Conservation (phyloP, 1,284 basidiomycete species). For the Kwoniella shivajii region DNA sequence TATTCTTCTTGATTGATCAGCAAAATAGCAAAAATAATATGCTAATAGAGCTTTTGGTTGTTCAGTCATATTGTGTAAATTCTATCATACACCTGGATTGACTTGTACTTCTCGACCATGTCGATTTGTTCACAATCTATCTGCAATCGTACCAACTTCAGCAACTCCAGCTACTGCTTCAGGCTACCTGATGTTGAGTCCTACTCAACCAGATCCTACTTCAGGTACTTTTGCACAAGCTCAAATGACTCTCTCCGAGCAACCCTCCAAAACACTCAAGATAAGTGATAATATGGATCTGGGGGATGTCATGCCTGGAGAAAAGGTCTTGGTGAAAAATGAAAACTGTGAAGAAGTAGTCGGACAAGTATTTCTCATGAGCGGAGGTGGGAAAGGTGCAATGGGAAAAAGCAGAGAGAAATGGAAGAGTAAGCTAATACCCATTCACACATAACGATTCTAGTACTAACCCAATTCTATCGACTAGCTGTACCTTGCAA, state of each 20-base stretch:
- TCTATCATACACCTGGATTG: conserved; percentile 52
- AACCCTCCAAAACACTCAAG: conserved; percentile 13
- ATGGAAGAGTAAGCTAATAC: conserved; percentile 46
- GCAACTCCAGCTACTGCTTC: background rate
- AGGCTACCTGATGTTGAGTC: conserved; percentile 19
- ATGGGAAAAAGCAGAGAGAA: conserved; percentile 47
- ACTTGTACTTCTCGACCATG: conserved; percentile 55
- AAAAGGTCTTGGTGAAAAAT: conserved; percentile 34
- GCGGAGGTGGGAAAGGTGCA: conserved; percentile 52
- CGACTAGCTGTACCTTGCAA: conserved; percentile 48
- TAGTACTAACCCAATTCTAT: background rate
- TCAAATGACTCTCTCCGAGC: conserved; percentile 14
- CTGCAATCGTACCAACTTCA: conserved; percentile 15
- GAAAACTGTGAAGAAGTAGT: conserved; percentile 38
- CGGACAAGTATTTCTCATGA: conserved; percentile 50
- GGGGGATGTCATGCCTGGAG: conserved; percentile 34
- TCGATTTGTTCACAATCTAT: conserved; percentile 51
- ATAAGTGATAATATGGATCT: conserved; percentile 13
- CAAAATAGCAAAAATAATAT: background rate
- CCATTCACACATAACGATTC: background rate
- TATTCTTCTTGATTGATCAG: background rate
- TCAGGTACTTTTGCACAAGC: conserved; percentile 50
- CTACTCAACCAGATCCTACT: conserved; percentile 32
- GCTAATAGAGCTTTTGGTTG: background rate
- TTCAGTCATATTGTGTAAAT: conserved; percentile 52